Evolutionary conservation across 495 filamentous ascomycete species (phyloP), one percentile per base, ranked within the genome.

Genomic region (Talaromyces stipitatus): DNA sequence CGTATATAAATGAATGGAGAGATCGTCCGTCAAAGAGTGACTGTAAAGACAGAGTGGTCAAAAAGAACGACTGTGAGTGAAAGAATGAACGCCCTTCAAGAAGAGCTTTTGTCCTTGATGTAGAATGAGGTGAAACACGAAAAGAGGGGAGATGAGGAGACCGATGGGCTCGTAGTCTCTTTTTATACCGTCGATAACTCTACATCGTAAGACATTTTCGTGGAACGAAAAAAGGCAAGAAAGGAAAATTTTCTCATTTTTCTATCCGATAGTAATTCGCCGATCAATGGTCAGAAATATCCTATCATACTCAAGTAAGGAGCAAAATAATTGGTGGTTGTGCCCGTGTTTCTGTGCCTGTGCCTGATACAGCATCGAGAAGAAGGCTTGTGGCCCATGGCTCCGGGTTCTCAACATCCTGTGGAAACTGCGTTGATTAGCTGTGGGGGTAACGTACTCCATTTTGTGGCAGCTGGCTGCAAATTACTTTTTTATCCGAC

Each of bases 341-440:
- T 3, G 14, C 9, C n/a, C n/a, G n/a, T 14, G 29, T 54, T 23
- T 24, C 54, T 45, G 52, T 55, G 18, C 54, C 54, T 55, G 54
- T 43, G 26, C 54, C 54, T 43, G 54, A 46, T 14, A 26, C 0
- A 24, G 41, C n/a, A n/a, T 47, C 43, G 43, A 47, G 20, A 47
- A 47, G 4, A 3, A 20, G 22, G 43, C 2, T n/a, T n/a, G 0
- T 47, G 2, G 48, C 46, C 54, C 54, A 45, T 28, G 54, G 54
- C n/a, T 28, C 23, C 9, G 18, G 4, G 22, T 38, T 55, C 54
- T 55, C 20, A 36, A 55, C 23, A 6, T 33, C 11, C 36, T 32
- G 36, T 55, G 54, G 54, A 28, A 55, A 55, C 22, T 18, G n/a
- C 12, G 22, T 36, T 45, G 54, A 55, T 55, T 55, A 55, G 54